Evolutionary conservation across 192 early-diverging fungal genomes (phyloP), one percentile per base, ranked within the genome.

Genomic region (Coemansia sp.): DNA sequence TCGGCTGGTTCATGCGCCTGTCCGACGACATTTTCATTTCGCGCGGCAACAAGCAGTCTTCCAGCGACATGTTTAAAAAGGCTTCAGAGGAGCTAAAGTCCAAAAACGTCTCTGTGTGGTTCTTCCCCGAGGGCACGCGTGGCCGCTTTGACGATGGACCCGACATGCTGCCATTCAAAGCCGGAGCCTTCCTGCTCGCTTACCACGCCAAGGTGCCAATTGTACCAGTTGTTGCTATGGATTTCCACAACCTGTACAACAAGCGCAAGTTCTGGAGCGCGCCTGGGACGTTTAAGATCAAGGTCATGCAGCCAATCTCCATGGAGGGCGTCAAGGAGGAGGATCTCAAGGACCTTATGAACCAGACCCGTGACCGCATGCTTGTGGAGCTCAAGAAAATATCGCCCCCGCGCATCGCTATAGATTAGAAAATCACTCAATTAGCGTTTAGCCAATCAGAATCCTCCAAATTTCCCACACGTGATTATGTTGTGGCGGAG

Each of bases 111-210:
- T 79, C 76, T 80, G 89, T 96, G 21, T 95, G 88, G 83, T 91
- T 98, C 64, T 98, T 91, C 82, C 93, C 95, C 35, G 95, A 97
- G 81, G 96, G 95, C 55, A 98, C 95, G 12, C 92, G 95, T 31
- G 90, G 89, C 12, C 88, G 86, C 69, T 86, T 88, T 63, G 83
- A 87, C 25, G 63, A 72, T 58, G 74, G 67, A 11, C 75, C 76
- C 6, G 75, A 85, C 55, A 55, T 98, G 61, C 77, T 96, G 57
- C 93, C 93, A 0, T 97, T 98, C 84, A 98, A 98, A 79, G 91
- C 92, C 77, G 96, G 96, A 7, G 96, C 93, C 7, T 98, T 98
- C 73, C 87, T 95, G 66, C 79, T 96, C 62, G 96, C 96, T n/a
- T 90, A 93, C 62, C 93, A 94, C 64, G 88, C 91, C 6, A 79